These are phyloP conservation scores for Ophidiomyces ophidiicola DNA, from an alignment of 2,329 filamentous ascomycete species.

Conservation along the genomic window DNA sequence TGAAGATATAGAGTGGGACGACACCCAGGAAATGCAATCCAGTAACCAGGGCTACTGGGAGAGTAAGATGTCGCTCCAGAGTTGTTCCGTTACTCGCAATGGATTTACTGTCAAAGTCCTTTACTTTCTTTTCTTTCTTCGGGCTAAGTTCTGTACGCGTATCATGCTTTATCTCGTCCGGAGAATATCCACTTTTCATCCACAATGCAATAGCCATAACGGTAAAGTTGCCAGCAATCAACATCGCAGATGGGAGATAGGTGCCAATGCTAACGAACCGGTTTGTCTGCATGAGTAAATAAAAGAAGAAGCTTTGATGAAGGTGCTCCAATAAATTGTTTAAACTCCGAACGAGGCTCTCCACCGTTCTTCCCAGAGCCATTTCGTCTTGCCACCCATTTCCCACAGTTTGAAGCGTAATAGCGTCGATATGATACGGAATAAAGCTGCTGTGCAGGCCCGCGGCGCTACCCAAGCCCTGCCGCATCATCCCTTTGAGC, in stretches of 20 bases:
- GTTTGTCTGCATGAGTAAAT: slow-evolving; percentile 79
- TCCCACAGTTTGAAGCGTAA: slow-evolving; percentile 82
- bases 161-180: slow-evolving; percentile 24
- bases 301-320: slow-evolving; percentile 99
- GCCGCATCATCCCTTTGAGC: slow-evolving; percentile 81
- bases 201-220: slow-evolving; percentile 93
- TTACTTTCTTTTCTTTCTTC: slow-evolving; percentile 14
- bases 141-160: slow-evolving; percentile 15
- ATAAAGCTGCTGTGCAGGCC: slow-evolving; percentile 94
- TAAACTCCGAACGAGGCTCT: slow-evolving; percentile 81
- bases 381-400: slow-evolving; percentile 97
- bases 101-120: slow-evolving; percentile 14
- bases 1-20: slow-evolving; percentile 77
- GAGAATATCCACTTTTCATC: slow-evolving; percentile 59
- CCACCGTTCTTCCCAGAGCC: slow-evolving; percentile 77
- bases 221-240: slow-evolving; percentile 85
- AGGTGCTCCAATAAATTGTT: slow-evolving; percentile 95
- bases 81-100: slow-evolving; percentile 17
- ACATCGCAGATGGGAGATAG: slow-evolving; percentile 94
- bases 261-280: slow-evolving; percentile 97
- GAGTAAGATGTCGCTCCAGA: slow-evolving; percentile 31
- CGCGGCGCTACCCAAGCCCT: slow-evolving; percentile 76
- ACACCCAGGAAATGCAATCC: slow-evolving; percentile 63
- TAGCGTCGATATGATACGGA: slow-evolving; percentile 91
- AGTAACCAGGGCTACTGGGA: slow-evolving; percentile 57